Base-by-base conservation (phyloP, 164 flowering plant species). In the Piper longum region DNA sequence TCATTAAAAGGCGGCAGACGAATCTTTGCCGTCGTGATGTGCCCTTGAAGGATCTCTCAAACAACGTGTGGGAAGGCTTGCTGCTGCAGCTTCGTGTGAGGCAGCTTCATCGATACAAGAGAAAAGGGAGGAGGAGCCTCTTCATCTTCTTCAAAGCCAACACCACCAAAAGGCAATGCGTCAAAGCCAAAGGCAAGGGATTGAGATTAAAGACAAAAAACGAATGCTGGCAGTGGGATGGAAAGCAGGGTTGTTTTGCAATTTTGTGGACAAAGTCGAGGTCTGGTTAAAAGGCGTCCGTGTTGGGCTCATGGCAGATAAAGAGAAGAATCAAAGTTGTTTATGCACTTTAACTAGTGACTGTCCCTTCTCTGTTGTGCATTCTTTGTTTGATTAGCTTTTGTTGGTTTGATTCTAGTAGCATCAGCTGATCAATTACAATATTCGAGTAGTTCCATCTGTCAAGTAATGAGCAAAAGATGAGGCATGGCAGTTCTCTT, bases 231-330 rank as follows among this genome's bases (percentile, higher is more conserved):
- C 52, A 40, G 12, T 36, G 36, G 36, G 66, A 48, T 48, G 66
- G 9, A 43, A 19, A 52, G n/a, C 44, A 60, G 41, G 16, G 45
- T 40, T 6, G 41, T 5, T 17, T 39, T 57, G 26, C 14, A 9
- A 41, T 43, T 64, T 54, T 64, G 14, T 64, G 3, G 44, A 14
- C 60, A 56, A 64, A 64, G 60, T 14, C 43, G 36, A 26, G 60
- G 67, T 64, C 67, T 64, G 42, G 43, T 43, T 64, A 64, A 56
- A 26, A 56, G 67, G 54, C 43, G 39, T 59, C 40, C 42, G 55
- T 64, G 67, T 64, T 43, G 60, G 67, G 36, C 5, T 56, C 9
- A 5, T 51, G 56, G 64, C 42, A 52, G 56, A 48, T 9, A 48
- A 48, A 48, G 52, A 48, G 12, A 48, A 48, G 52, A 5, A 44